Percentiles rank a stretch among this genome's conserved stretches.
These are phyloP conservation scores for Cercospora sp. DNA, from an alignment of 2,329 filamentous ascomycete species.

Conservation along the genomic window DNA sequence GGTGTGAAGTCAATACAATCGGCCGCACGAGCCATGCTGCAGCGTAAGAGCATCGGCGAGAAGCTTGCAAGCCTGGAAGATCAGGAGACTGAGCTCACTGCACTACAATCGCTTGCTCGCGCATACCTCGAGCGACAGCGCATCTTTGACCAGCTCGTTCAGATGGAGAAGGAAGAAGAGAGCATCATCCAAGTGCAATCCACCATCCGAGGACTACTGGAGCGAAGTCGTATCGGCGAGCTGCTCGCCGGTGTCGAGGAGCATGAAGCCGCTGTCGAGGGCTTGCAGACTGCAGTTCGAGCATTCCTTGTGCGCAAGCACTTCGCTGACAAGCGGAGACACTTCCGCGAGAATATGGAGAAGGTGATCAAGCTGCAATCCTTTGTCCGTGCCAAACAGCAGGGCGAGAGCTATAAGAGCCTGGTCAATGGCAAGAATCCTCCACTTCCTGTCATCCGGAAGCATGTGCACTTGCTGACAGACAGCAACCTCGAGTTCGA, in stretches of 20 bases:
- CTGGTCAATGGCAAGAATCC: slow-evolving; percentile 95
- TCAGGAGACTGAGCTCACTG: slow-evolving; percentile 58
- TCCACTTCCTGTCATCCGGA: slow-evolving; percentile 93
- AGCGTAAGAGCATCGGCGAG: slow-evolving; percentile 47
- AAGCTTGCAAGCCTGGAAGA: slow-evolving; percentile 57
- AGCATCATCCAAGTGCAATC: slow-evolving; percentile 72
- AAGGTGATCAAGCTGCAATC: slow-evolving; percentile 99
- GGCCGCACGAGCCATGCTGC: slow-evolving; percentile 51
- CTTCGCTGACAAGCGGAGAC: slow-evolving; percentile 82
- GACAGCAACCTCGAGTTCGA: slow-evolving; percentile 99
- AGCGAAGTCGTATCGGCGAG: slow-evolving; percentile 71
- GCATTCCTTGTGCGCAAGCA: slow-evolving; percentile 71
- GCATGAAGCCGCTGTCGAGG: slow-evolving; percentile 74
- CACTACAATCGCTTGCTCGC: slow-evolving; percentile 67
- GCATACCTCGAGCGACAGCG: slow-evolving; percentile 65
- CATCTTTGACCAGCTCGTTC: slow-evolving; percentile 64
- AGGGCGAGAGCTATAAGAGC: slow-evolving; percentile 97
- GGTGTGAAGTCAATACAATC: slow-evolving; percentile 55
- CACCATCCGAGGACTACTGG: slow-evolving; percentile 74
- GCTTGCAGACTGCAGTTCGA: slow-evolving; percentile 72
- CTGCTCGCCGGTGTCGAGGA: slow-evolving; percentile 76
- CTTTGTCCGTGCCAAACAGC: slow-evolving; percentile 89
- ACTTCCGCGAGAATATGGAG: slow-evolving; percentile 96
- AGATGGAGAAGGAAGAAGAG: slow-evolving; percentile 68
- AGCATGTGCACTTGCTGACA: slow-evolving; percentile 95